Percentiles rank a stretch among this genome's conserved stretches.
Conservation (phyloP, 805 yeast species). For the Yarrowia hollandica region DNA sequence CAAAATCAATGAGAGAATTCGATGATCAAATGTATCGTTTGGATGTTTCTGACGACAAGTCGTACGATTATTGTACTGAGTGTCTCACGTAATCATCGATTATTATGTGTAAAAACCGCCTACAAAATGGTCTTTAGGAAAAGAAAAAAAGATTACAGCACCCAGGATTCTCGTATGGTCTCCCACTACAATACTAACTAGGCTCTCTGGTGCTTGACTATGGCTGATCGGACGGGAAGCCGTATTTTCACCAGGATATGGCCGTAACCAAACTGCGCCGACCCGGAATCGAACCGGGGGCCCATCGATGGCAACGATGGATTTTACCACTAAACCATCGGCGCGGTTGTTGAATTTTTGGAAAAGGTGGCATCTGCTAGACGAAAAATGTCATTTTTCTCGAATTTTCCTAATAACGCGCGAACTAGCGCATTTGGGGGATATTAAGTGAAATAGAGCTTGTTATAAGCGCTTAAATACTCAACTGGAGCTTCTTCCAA, state of each 20-base stretch:
- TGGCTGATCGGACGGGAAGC: conserved; percentile 30
- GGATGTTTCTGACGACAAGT: too few species aligned
- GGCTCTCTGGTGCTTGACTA: conserved; percentile 30
- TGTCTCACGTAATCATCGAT: too few species aligned
- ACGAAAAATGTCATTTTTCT: background rate
- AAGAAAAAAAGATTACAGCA: conserved; percentile 16
- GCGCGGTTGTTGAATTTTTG: background rate
- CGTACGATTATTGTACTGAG: too few species aligned
- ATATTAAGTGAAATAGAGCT: background rate
- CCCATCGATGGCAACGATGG: conserved; percentile 30
- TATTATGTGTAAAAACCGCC: too few species aligned
- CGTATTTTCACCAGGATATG: conserved; percentile 29
- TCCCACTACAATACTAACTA: conserved; percentile 29
- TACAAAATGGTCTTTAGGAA: background rate
- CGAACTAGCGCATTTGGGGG: background rate
- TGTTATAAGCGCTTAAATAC: background rate
- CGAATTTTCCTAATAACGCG: background rate
- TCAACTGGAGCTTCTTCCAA: too few species aligned
- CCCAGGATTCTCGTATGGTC: conserved; percentile 30
- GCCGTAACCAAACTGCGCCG: conserved; percentile 29
- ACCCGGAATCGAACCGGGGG: conserved; percentile 30
- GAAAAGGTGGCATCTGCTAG: background rate
- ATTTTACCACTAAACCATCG: conserved; percentile 29
- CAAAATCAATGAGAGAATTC: too few species aligned
- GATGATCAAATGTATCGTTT: too few species aligned